Evolutionary conservation across 2,329 filamentous ascomycete genomes (phyloP).

Genomic region (Scedosporium boydii): DNA sequence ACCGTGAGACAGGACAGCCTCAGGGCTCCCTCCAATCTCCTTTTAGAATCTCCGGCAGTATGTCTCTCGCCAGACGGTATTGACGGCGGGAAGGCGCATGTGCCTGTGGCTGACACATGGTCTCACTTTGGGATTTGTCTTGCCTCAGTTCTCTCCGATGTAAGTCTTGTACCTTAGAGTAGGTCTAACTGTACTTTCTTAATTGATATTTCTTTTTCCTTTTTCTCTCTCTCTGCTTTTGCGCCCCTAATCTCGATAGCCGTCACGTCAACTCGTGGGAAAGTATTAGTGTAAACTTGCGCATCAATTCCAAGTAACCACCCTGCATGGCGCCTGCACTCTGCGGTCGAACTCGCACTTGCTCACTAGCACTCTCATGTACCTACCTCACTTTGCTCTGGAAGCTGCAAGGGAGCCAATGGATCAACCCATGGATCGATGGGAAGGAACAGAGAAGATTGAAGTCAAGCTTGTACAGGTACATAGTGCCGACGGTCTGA

Average conservation of each 20-base stretch:
- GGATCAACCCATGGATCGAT: background rate
- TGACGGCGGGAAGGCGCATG: constrained; percentile 1
- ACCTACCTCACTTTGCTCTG: background rate
- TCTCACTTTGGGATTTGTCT: background rate
- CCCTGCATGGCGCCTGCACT: too few relatives aligned
- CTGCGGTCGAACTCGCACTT: too few relatives aligned
- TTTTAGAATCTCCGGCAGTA: background rate
- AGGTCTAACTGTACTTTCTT: background rate
- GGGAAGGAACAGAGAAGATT: background rate
- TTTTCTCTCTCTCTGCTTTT: too few relatives aligned
- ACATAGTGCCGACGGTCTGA: background rate
- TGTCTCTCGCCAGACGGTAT: background rate
- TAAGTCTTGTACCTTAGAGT: background rate
- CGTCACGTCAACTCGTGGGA: background rate
- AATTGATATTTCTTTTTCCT: background rate
- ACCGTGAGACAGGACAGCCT: background rate
- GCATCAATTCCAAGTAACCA: background rate
- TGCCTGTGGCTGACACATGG: background rate
- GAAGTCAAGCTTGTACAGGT: background rate
- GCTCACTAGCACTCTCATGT: background rate
- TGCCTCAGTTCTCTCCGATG: background rate
- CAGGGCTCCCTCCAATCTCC: background rate
- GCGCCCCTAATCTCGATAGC: background rate
- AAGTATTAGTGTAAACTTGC: background rate
- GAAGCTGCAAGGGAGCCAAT: background rate